Percentiles rank a stretch among this genome's conserved stretches.
Evolutionary conservation across 495 filamentous ascomycete species (phyloP).

Genomic region (Xylaria cubensis): DNA sequence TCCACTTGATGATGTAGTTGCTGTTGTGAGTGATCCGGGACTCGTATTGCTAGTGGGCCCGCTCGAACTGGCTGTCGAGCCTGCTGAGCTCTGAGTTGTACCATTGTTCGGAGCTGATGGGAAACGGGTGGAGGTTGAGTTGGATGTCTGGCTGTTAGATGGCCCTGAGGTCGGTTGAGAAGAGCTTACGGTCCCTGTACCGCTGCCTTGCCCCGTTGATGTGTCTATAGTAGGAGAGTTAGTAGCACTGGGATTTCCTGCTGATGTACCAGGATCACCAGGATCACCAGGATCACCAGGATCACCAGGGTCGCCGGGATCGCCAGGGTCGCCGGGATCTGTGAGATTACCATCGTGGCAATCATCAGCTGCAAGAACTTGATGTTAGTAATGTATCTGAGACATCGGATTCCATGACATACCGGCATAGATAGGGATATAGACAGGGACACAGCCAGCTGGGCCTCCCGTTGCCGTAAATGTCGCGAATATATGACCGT

Average conservation of each 20-base stretch:
- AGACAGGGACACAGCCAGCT: background rate
- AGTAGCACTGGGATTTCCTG: no score
- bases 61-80: background rate
- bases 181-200: background rate
- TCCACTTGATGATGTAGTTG: background rate
- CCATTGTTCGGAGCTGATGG: background rate
- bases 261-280: background rate
- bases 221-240: background rate
- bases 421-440: slow-evolving; percentile 13
- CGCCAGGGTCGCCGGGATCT: background rate
- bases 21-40: background rate
- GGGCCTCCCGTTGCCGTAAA: slow-evolving; percentile 17
- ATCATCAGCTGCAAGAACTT: background rate
- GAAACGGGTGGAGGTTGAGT: background rate
- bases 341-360: slow-evolving; percentile 3
- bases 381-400: background rate
- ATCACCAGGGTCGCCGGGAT: background rate
- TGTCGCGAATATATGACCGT: slow-evolving; percentile 14
- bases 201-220: background rate
- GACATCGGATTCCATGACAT: background rate
- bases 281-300: background rate
- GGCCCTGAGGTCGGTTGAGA: background rate
- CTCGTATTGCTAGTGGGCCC: background rate
- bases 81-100: background rate
- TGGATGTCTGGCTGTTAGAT: background rate